Conservation (phyloP, 352 stramenopile genomes). For the Globisporangium emineosum region DNA sequence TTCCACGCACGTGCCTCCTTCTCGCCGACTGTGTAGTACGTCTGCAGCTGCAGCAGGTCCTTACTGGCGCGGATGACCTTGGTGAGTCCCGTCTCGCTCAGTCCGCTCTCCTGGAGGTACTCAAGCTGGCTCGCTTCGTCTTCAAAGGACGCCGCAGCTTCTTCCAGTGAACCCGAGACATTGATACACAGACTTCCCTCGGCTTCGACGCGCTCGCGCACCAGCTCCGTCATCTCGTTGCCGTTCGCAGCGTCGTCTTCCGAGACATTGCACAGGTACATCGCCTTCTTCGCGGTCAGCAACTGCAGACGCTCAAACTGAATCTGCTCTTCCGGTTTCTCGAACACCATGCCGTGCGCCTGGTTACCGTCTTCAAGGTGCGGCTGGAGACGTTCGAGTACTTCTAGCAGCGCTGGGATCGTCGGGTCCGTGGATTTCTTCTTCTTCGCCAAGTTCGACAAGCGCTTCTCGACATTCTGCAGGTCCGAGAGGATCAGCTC, state of each 20-base stretch:
- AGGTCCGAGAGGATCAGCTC: conserved; percentile 94
- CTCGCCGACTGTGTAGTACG: conserved; percentile 95
- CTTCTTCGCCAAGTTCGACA: conserved; percentile 72
- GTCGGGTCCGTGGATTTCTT: conserved; percentile 70
- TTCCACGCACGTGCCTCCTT: conserved; percentile 86
- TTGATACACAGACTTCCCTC: conserved; percentile 70
- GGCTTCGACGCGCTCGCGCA: conserved; percentile 59
- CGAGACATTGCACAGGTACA: conserved; percentile 98
- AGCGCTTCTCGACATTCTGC: conserved; percentile 70
- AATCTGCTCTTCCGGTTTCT: conserved; percentile 84
- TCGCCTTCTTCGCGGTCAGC: conserved; percentile 92
- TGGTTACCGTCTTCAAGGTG: conserved; percentile 87
- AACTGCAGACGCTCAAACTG: conserved; percentile 82
- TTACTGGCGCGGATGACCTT: conserved; percentile 89
- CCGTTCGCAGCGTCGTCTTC: conserved; percentile 92
- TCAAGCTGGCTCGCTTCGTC: conserved; percentile 91
- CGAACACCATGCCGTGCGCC: conserved; percentile 44
- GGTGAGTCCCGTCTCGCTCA: conserved; percentile 74
- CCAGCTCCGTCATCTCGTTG: conserved; percentile 91
- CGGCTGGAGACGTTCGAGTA: conserved; percentile 55
- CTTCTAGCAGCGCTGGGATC: conserved; percentile 44
- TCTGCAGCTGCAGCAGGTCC: conserved; percentile 93
- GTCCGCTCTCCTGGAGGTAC: conserved; percentile 89
- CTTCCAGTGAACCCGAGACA: conserved; percentile 75
- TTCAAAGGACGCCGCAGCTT: conserved; percentile 77